A percentile compares a stretch with the other conserved stretches of the same genome.
Conservation (phyloP, 1,284 basidiomycete species). For the Pseudozyma thailandica region DNA sequence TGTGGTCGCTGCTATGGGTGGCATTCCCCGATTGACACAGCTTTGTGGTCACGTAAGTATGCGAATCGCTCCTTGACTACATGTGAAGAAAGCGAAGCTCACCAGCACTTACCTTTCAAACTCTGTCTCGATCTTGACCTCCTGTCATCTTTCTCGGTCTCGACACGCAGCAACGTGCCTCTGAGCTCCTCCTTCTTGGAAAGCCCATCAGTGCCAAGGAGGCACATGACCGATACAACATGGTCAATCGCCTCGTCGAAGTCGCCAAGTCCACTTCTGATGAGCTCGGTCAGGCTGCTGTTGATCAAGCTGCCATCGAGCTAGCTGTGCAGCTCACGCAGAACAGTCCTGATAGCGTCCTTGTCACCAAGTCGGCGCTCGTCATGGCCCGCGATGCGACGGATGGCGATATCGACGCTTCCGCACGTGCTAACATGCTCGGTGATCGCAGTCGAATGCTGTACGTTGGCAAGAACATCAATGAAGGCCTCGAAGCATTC, state of each 20-base stretch:
- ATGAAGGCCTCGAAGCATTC: slow-evolving; percentile 73
- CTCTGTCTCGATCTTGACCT: not conserved
- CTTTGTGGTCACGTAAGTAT: slow-evolving; percentile 54
- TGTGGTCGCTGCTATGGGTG: slow-evolving; percentile 80
- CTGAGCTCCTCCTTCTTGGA: slow-evolving; percentile 81
- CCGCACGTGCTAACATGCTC: slow-evolving; percentile 72
- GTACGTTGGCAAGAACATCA: slow-evolving; percentile 79
- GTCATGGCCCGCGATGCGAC: slow-evolving; percentile 46
- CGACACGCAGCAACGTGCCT: slow-evolving; percentile 73
- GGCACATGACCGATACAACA: slow-evolving; percentile 77
- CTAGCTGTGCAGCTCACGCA: slow-evolving; percentile 75
- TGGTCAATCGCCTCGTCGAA: slow-evolving; percentile 68
- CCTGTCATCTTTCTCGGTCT: not conserved
- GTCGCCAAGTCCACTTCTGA: slow-evolving; percentile 71
- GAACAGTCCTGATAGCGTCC: slow-evolving; percentile 83
- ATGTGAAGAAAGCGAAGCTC: too few species aligned
- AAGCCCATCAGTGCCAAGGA: slow-evolving; percentile 76
- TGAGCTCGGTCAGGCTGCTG: slow-evolving; percentile 73
- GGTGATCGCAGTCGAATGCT: slow-evolving; percentile 73
- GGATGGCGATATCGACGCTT: slow-evolving; percentile 72
- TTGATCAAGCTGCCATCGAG: slow-evolving; percentile 74
- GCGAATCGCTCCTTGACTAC: too few species aligned
- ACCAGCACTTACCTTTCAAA: too few species aligned
- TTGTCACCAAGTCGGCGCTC: slow-evolving; percentile 76
- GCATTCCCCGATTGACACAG: slow-evolving; percentile 69